Evolutionary conservation across 2,329 filamentous ascomycete species (phyloP).

Genomic region (Magnaporthiopsis rhizophila): DNA sequence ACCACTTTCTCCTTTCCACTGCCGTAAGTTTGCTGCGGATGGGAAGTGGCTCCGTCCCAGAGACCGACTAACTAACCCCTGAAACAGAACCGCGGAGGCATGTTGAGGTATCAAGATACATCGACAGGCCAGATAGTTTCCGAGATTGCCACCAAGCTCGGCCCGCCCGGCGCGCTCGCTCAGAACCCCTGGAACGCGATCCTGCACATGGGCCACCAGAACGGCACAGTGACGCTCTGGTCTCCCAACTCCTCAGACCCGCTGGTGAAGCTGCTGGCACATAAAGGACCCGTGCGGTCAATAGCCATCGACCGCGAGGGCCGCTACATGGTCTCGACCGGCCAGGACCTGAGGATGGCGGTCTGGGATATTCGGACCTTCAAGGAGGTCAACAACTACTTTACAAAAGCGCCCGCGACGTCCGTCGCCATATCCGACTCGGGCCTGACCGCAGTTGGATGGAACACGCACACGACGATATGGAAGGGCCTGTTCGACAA

Average conservation of each 20-base stretch:
- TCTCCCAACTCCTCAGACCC: constrained; percentile 84
- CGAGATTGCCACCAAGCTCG: constrained; percentile 77
- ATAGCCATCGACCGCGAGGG: constrained; percentile 83
- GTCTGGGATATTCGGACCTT: constrained; percentile 29
- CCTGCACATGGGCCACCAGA: constrained; percentile 87
- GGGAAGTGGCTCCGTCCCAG: not conserved
- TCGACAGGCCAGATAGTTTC: constrained; percentile 85
- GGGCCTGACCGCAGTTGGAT: constrained; percentile 80
- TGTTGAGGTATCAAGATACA: constrained; percentile 89
- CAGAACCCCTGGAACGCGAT: constrained; percentile 93
- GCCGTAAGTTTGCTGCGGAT: constrained; percentile 46
- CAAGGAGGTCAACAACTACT: constrained; percentile 86
- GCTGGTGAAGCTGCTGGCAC: constrained; percentile 83
- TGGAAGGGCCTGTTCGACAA: constrained; percentile 88
- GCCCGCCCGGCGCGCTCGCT: constrained; percentile 71
- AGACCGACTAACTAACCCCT: constrained; percentile 9
- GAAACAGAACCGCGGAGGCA: constrained; percentile 65
- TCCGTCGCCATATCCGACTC: constrained; percentile 84
- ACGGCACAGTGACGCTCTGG: constrained; percentile 91
- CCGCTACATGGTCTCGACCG: constrained; percentile 39
- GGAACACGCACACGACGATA: constrained; percentile 80
- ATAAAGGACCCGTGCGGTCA: constrained; percentile 80
- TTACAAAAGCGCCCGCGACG: constrained; percentile 71
- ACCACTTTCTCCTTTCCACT: constrained; percentile 88
- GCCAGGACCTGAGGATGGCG: constrained; percentile 17